These are phyloP conservation scores for Fraxinus floribunda DNA, from an alignment of 305 asterid species.

Conservation along the genomic window DNA sequence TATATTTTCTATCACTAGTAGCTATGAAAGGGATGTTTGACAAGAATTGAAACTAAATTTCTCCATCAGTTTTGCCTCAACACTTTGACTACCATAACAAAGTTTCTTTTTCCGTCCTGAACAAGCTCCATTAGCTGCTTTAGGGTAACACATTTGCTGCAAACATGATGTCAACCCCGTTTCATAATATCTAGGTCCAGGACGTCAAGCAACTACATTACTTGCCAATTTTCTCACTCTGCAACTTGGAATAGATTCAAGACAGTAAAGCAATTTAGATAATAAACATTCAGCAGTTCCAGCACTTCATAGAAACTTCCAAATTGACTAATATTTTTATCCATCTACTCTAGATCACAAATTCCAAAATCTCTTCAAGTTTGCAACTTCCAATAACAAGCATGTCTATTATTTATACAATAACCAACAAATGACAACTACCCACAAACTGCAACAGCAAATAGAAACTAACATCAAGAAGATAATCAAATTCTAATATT, in stretches of 20 bases:
- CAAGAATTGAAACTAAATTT: neutral
- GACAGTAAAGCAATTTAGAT: neutral
- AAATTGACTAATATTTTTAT: neutral
- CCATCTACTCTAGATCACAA: neutral
- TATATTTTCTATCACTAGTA: neutral
- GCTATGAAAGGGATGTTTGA: neutral
- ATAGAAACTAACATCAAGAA: neutral
- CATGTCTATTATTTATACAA: neutral
- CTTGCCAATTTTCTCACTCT: slow-evolving; percentile 1
- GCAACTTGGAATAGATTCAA: neutral
- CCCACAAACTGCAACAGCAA: neutral
- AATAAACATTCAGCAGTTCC: slow-evolving; percentile 3
- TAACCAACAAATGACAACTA: neutral
- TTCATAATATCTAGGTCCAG: neutral
- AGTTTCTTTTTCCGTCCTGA: neutral
- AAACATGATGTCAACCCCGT: neutral
- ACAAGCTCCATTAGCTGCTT: neutral
- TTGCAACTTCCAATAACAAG: neutral
- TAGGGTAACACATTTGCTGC: neutral
- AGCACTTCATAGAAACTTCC: neutral
- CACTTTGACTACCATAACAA: neutral
- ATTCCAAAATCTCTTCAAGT: neutral
- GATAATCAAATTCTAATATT: neutral
- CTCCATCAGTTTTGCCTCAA: neutral
- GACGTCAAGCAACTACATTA: neutral